Evolutionary conservation across 2,329 filamentous ascomycete genomes (phyloP), one percentile per base, ranked within the genome.

Genomic region (Calcarisporium arbuscula): DNA sequence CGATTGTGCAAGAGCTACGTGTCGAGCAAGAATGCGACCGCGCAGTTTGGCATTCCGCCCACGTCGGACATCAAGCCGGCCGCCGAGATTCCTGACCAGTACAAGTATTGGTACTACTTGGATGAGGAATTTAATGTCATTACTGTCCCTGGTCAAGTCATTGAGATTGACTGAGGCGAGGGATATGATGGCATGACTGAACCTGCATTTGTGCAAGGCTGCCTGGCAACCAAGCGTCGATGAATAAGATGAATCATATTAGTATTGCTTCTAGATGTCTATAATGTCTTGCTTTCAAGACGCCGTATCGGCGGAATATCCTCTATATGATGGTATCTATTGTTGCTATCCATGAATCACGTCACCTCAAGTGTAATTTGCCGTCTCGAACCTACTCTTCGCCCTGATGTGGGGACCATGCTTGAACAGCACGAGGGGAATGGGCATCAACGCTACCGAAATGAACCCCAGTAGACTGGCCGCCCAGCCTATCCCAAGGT

Each of bases 391-490:
- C 25, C 52, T 54, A 38, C 62, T 67, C 40, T 45, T 54, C 1
- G 45, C 49, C n/a, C 65, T 54, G 16, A 72, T 57, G 2, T 27
- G 36, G 26, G 61, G 57, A 0, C 72, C 72, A 22, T 53, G 73
- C 34, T 58, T 66, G 51, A 69, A 74, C 11, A 77, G 50, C 0
- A 70, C 55, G 63, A 68, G 75, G 0, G 72, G 72, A 14, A 76
- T 60, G 0, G 70, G 70, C 36, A 74, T 46, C 36, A 76, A 47
- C 0, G 52, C 54, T 2, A 72, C 17, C 1, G 68, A 59, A 4
- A 79, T 50, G 33, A 72, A 71, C 0, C 55, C 67, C 10, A 70
- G 44, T 9, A 71, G 43, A 31, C 65, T 70, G 6, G 56, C 63
- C 1, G 67, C 68, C 68, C 68, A 72, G 12, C 49, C 47, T 5